Conservation (phyloP, 495 filamentous ascomycete genomes). For the Hyaloscypha hepaticicola region DNA sequence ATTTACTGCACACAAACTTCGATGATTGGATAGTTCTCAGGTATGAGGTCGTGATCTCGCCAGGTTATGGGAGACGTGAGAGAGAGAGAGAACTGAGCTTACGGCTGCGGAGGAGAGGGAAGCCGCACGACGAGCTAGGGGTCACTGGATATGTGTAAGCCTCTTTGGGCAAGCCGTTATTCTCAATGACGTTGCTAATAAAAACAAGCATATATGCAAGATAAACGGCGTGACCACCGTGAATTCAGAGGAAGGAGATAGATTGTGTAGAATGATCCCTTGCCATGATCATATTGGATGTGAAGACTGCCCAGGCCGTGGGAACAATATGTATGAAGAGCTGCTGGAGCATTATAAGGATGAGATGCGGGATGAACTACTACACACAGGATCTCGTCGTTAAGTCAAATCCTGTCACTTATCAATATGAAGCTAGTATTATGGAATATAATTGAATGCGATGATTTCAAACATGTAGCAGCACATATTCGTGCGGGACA, state of each 20-base stretch:
- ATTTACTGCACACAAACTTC: too few relatives aligned
- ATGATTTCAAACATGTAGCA: neutral
- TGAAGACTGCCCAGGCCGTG: neutral
- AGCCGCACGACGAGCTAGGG: too few relatives aligned
- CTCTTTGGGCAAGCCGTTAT: too few relatives aligned
- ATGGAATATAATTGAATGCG: neutral
- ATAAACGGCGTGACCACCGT: neutral
- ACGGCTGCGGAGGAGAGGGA: too few relatives aligned
- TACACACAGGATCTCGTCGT: neutral
- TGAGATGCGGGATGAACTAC: neutral
- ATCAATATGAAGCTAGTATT: neutral
- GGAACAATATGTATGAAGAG: neutral
- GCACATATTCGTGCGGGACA: neutral
- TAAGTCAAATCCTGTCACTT: neutral
- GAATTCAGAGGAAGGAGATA: neutral
- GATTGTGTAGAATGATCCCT: neutral
- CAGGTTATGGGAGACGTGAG: too few relatives aligned
- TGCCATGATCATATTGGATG: neutral
- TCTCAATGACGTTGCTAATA: too few relatives aligned
- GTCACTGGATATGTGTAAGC: too few relatives aligned
- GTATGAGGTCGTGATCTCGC: too few relatives aligned
- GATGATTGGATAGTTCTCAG: too few relatives aligned
- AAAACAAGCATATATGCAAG: neutral
- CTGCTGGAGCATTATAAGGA: neutral
- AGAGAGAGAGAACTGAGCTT: too few relatives aligned